Evolutionary conservation across 2,329 filamentous ascomycete species (phyloP), one percentile per base, ranked within the genome.

Genomic region (Dactylellina drechsleri): DNA sequence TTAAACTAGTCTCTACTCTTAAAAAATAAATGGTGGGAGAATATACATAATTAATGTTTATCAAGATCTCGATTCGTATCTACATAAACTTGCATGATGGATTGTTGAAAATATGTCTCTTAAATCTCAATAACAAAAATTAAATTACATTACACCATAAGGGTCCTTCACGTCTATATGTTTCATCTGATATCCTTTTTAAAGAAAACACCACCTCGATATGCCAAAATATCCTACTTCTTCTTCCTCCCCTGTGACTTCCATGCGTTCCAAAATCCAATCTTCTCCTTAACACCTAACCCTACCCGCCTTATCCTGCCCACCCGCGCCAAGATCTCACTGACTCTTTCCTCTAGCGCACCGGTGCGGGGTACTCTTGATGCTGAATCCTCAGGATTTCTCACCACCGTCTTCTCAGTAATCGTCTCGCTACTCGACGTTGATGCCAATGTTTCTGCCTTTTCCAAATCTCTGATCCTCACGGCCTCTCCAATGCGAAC

Each of bases 281-380:
- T 84, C 85, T 99, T 99, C 76, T 98, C 92, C 79, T 86, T 84
- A 66, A 96, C 85, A 0, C 92, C 93, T 77, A 99, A 82, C 0
- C 91, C 93, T 0, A 99, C 92, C 66, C 94, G 87, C 84, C 96
- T 96, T 45, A 95, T 93, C 75, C 95, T 85, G 1, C 93, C 92
- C 62, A 99, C 82, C 62, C 94, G 84, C n/a, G 95, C 93, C 66
- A 99, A 84, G 10, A 93, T 89, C 79, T 98, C 95, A 0, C 88
- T 92, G 15, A 99, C 87, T 41, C 87, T 87, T 79, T 97, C 92
- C 18, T 78, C 78, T 50, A 98, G 83, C 12, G 94, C 84, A 45
- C 85, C 85, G 6, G 36, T 49, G 23, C 40, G 61, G 1, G 71
- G 71, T 1, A 68, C 71, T n/a, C 53, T 52, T n/a, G 15, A 49